Evolutionary conservation across 257 asterid species (phyloP), one percentile per base, ranked within the genome.

Genomic region (Pogostemon cablin): DNA sequence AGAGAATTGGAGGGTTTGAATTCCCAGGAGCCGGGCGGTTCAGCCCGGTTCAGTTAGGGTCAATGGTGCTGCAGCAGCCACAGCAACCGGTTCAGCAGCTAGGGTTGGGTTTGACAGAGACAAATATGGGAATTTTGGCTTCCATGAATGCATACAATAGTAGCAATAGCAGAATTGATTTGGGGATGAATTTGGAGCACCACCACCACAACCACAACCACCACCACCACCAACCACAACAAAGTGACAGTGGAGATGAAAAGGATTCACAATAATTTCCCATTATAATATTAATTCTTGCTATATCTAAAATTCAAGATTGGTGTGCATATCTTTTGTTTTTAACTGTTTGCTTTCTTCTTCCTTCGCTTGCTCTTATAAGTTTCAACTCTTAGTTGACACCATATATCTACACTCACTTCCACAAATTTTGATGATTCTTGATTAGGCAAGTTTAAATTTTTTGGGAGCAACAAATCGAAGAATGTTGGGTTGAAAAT

Each of bases 181-280:
- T 91, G 82, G 96, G 92, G 9, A 89, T 92, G 93, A 87, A 87
- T 60, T 89, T 89, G 95, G 92, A 89, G 69, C 95, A 84, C 72
- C 93, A 86, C 73, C 90, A 85, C 71, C 86, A 83, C 20, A 81
- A 75, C 34, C 80, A 72, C 57, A 82, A 81, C 25, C 82, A 81
- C 80, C 89, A 82, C 75, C 91, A 80, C 69, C 87, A 62, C 59
- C 96, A 87, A 74, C 84, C 83, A 49, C 92, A 89, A 72, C 77
- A 87, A 4, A 88, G 92, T 56, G 95, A 90, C 15, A 85, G 91
- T 82, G 92, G 84, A 48, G 96, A 85, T 56, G 96, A 92, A 81
- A 86, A 88, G 74, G 91, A 90, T 73, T 86, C 96, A 32, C 91
- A 92, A 79, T 81, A 61, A 72, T 63, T 41, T 62, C 11, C 12